phyloP scores from a whole-genome alignment of 2,329 filamentous ascomycete species.

The Fonsecaea multimorphosa region DNA sequence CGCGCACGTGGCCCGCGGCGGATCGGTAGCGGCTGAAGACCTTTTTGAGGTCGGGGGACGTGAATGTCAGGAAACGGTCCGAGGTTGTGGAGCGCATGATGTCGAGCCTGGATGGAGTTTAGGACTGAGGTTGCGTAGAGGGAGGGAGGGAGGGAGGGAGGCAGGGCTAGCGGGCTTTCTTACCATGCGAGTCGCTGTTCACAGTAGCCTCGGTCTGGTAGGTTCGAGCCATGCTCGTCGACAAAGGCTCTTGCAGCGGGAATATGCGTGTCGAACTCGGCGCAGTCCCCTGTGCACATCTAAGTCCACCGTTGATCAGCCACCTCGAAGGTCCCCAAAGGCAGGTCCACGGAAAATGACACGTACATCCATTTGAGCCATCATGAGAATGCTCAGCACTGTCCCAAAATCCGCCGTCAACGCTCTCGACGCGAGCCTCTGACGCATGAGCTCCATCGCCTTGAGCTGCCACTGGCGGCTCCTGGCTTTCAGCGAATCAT shows the following conservation, averaged over 20 bases:
- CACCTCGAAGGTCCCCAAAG: not conserved
- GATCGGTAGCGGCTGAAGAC: slow-evolving; percentile 16
- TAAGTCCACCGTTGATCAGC: not conserved
- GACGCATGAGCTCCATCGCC: slow-evolving; percentile 19
- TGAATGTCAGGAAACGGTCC: slow-evolving; percentile 20
- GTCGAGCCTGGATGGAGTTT: slow-evolving; percentile 21
- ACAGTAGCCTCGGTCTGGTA: slow-evolving; percentile 18
- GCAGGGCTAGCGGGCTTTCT: too few relatives aligned
- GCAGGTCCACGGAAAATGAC: not conserved
- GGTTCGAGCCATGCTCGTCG: slow-evolving; percentile 11
- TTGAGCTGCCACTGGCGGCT: slow-evolving; percentile 17
- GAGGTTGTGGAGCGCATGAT: slow-evolving; percentile 18
- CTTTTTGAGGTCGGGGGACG: slow-evolving; percentile 16
- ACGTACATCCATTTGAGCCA: slow-evolving; percentile 19
- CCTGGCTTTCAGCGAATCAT: slow-evolving; percentile 12
- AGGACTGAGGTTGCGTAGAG: too few relatives aligned
- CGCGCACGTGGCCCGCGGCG: slow-evolving; percentile 5
- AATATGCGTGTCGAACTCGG: slow-evolving; percentile 19
- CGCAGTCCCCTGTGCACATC: slow-evolving; percentile 17
- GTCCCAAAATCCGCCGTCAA: slow-evolving; percentile 14
- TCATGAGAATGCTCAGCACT: slow-evolving; percentile 14
- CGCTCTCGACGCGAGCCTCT: slow-evolving; percentile 11
- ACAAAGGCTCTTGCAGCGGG: slow-evolving; percentile 17
- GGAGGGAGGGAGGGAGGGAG: too few relatives aligned
- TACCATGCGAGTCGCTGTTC: slow-evolving; percentile 22